These are phyloP conservation scores for Lactuca sativa DNA, from an alignment of 129 eudicot species.

Conservation along the genomic window DNA sequence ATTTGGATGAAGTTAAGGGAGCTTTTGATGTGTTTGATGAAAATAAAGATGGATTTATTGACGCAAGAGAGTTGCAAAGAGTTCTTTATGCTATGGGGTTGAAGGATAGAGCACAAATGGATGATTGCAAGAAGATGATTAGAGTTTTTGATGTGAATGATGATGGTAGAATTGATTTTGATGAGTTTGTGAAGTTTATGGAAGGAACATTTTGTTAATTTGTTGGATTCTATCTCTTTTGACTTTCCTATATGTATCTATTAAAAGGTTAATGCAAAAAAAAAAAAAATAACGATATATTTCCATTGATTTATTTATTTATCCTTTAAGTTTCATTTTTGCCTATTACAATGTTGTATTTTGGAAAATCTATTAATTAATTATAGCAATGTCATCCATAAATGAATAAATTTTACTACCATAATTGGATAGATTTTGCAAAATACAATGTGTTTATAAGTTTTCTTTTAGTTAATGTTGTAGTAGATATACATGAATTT, in stretches of 20 bases:
- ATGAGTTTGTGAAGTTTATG: slow-evolving; percentile 72
- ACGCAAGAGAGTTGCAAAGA: slow-evolving; percentile 64
- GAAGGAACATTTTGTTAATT: slow-evolving; percentile 44
- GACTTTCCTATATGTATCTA: not conserved
- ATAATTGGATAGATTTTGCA: too few relatives aligned
- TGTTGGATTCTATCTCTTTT: slow-evolving; percentile 13
- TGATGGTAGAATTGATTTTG: slow-evolving; percentile 58
- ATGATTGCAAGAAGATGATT: slow-evolving; percentile 75
- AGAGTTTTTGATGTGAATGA: slow-evolving; percentile 49
- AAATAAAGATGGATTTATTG: slow-evolving; percentile 80
- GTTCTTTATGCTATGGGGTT: slow-evolving; percentile 63
- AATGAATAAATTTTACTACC: too few relatives aligned
- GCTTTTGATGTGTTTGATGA: slow-evolving; percentile 89
- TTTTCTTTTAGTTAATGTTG: too few relatives aligned
- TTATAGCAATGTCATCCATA: too few relatives aligned
- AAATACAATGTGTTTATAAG: too few relatives aligned
- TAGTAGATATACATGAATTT: too few relatives aligned
- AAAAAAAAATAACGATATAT: not conserved
- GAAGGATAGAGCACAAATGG: slow-evolving; percentile 37
- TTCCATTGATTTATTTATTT: too few relatives aligned
- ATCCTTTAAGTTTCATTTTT: too few relatives aligned
- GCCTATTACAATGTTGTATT: not conserved
- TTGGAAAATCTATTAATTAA: too few relatives aligned
- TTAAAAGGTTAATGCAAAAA: not conserved
- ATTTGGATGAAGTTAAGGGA: slow-evolving; percentile 56